Evolutionary conservation across 2,329 filamentous ascomycete species (phyloP).

Genomic region (Diplodia scrobiculata): DNA sequence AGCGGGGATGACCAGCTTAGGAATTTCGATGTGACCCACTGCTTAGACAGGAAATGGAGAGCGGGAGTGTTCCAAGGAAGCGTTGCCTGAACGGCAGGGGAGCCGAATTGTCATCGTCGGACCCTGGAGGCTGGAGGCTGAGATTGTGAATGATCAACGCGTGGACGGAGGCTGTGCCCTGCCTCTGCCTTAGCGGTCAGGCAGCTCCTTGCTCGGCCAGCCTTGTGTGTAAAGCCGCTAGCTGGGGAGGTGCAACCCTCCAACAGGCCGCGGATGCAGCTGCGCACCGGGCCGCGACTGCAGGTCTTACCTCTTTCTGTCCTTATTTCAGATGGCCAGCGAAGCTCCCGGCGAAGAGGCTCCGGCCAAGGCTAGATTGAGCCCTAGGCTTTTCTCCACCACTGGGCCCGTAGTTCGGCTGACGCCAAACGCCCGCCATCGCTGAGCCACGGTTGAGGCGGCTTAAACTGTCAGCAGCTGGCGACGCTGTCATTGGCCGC

Average conservation of each 20-base stretch:
- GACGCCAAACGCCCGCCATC: too few species aligned
- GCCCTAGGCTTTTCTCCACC: not conserved
- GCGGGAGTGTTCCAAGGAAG: not conserved
- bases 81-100: not conserved
- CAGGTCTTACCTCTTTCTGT: not conserved
- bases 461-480: not conserved
- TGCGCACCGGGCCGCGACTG: not conserved
- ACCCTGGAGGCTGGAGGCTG: not conserved
- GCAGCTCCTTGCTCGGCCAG: not conserved
- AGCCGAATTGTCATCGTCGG: not conserved
- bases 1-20: not conserved
- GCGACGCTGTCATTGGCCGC: conserved; percentile 4
- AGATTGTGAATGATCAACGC: not conserved
- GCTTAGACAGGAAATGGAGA: not conserved
- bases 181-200: not conserved
- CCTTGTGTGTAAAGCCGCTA: not conserved
- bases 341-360: not conserved
- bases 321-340: not conserved
- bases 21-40: not conserved
- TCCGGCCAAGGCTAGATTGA: too few species aligned
- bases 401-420: too few species aligned
- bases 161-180: not conserved
- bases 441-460: conserved; percentile 9
- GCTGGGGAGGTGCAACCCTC: not conserved
- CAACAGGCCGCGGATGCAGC: not conserved